Evolutionary conservation across 2,329 filamentous ascomycete species (phyloP).

Genomic region (Apiospora pterosperma): DNA sequence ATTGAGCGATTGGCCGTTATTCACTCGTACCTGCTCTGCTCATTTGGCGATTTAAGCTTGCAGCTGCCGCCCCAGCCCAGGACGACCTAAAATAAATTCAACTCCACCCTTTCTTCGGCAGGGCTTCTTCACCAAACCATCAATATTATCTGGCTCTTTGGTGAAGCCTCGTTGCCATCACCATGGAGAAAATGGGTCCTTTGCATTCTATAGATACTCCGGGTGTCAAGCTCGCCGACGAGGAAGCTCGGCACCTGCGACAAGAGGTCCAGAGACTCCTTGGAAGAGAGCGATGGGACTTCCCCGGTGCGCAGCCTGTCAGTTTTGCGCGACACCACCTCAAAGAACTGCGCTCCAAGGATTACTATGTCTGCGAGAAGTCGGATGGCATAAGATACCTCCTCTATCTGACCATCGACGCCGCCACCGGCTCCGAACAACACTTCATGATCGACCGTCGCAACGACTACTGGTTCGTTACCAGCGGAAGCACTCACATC

Average conservation of each 20-base stretch:
- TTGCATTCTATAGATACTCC: constrained; percentile 47
- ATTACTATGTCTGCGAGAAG: constrained; percentile 98
- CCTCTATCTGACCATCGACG: constrained; percentile 76
- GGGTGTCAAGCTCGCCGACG: constrained; percentile 62
- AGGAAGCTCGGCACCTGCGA: constrained; percentile 60
- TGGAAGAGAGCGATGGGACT: constrained; percentile 62
- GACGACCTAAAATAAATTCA: neutral
- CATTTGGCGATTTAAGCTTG: neutral
- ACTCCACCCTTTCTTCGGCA: neutral
- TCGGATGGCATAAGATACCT: constrained; percentile 94
- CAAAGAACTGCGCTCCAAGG: constrained; percentile 73
- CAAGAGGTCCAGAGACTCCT: constrained; percentile 73
- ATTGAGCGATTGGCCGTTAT: too few species aligned
- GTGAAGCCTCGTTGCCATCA: neutral
- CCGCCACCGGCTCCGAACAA: constrained; percentile 55
- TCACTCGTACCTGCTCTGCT: neutral
- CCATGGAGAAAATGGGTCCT: neutral
- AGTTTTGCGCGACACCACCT: constrained; percentile 83
- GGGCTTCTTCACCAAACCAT: too few species aligned
- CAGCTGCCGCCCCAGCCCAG: neutral
- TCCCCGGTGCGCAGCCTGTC: constrained; percentile 92
- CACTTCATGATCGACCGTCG: constrained; percentile 96
- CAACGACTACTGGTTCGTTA: constrained; percentile 92
- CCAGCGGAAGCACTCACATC: constrained; percentile 69
- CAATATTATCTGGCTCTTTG: neutral